Percentiles rank a stretch among this genome's conserved stretches.
These are phyloP conservation scores for Ceratocystis cubensis DNA, from an alignment of 2,329 filamentous ascomycete genomes.

Conservation along the genomic window DNA sequence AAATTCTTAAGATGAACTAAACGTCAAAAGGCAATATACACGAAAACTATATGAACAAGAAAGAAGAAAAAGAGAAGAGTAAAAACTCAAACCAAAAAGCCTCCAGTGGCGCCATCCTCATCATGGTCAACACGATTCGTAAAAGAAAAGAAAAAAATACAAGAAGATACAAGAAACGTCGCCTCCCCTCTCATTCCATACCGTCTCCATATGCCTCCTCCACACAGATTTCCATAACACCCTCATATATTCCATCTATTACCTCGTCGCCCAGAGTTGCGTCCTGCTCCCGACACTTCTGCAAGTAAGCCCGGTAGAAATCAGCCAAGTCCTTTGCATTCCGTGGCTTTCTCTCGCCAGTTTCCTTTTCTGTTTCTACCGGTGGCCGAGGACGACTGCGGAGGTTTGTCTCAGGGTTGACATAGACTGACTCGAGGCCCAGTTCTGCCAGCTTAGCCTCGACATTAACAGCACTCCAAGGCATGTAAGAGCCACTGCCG, in stretches of 20 bases:
- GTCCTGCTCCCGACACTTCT: not conserved
- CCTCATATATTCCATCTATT: not conserved
- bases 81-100: not conserved
- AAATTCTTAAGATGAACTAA: not conserved
- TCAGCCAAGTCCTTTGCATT: not conserved
- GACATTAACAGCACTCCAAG: conserved; percentile 39
- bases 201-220: not conserved
- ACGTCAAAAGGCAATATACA: not conserved
- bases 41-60: not conserved
- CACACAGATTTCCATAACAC: not conserved
- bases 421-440: conserved; percentile 34
- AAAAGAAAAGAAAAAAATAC: not conserved
- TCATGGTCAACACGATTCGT: not conserved
- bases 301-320: not conserved
- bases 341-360: not conserved
- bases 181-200: not conserved
- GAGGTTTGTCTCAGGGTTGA: not conserved
- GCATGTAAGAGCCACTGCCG: conserved; percentile 37
- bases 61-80: not conserved
- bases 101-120: not conserved
- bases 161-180: not conserved
- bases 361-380: conserved; percentile 24
- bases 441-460: conserved; percentile 38
- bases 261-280: not conserved
- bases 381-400: conserved; percentile 21